phyloP scores from a whole-genome alignment of 108 stramenopile genomes.

The Chaetoceros tenuissimus region DNA sequence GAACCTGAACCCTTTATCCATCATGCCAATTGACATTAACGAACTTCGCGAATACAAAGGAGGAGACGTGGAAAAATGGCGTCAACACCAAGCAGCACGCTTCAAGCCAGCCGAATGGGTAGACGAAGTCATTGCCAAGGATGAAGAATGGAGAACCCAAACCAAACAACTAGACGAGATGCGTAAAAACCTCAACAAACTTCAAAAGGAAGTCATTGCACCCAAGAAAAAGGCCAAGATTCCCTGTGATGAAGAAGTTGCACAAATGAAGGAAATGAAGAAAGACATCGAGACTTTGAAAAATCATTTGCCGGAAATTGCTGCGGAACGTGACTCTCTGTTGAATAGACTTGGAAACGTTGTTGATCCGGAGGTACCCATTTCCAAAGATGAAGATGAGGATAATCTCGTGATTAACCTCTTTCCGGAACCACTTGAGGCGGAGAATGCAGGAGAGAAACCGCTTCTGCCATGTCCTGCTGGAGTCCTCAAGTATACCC shows the following conservation, averaged over 20 bases:
- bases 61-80: constrained; percentile 85
- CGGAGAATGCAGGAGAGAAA: constrained; percentile 29
- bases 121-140: constrained; percentile 86
- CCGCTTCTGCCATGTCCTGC: constrained; percentile 50
- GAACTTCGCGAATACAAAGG: constrained; percentile 89
- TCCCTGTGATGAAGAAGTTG: constrained; percentile 74
- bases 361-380: constrained; percentile 94
- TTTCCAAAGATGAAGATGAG: constrained; percentile 86
- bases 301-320: constrained; percentile 42
- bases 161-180: constrained; percentile 64
- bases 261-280: constrained; percentile 80
- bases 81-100: constrained; percentile 73
- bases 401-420: constrained; percentile 85
- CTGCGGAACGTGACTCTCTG: constrained; percentile 53
- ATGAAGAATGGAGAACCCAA: constrained; percentile 83
- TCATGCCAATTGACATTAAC: constrained; percentile 90
- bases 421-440: constrained; percentile 69
- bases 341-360: constrained; percentile 92
- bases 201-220: constrained; percentile 86
- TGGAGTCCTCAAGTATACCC: constrained; percentile 53
- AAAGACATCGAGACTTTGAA: constrained; percentile 69
- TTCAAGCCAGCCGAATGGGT: constrained; percentile 84
- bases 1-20: no score
- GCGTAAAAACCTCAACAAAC: constrained; percentile 80
- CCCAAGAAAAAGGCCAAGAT: constrained; percentile 93